These are phyloP conservation scores for Eucalyptus cloeziana DNA, from an alignment of 345 rosid genomes.

Conservation along the genomic window DNA sequence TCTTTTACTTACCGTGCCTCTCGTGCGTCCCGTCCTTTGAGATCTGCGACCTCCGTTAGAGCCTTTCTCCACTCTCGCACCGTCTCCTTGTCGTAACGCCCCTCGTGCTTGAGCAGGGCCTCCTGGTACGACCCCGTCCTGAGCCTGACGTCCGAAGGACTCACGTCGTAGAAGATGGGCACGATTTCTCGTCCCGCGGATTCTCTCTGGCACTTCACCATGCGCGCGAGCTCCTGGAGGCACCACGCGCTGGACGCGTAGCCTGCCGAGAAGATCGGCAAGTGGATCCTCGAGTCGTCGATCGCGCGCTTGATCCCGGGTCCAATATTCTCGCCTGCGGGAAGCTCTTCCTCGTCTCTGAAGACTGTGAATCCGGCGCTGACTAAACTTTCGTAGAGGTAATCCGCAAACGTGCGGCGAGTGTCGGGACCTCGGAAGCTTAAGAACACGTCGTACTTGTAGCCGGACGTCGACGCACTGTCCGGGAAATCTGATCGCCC, in stretches of 20 bases:
- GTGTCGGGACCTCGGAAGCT: neutral
- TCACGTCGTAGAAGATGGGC: fast-evolving
- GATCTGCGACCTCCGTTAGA: fast-evolving
- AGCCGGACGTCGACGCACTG: neutral
- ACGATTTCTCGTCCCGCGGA: neutral
- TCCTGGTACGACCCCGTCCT: fast-evolving
- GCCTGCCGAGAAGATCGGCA: neutral
- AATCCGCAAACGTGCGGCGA: fast-evolving
- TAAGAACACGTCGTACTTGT: neutral
- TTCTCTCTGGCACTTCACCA: neutral
- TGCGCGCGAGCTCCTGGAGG: neutral
- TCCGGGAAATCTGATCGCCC: neutral
- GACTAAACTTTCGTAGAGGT: neutral
- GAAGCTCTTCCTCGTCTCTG: neutral
- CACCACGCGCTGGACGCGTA: neutral
- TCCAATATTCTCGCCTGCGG: neutral
- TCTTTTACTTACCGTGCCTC: fast-evolving
- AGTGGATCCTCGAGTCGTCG: fast-evolving
- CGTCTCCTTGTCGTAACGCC: fast-evolving
- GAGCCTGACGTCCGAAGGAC: neutral
- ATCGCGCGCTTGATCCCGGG: fast-evolving
- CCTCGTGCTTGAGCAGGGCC: fast-evolving
- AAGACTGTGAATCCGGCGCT: fast-evolving
- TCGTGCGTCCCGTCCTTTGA: too few species aligned
- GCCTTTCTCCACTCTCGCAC: fast-evolving